A percentile compares a stretch with the other conserved stretches of the same genome.
phyloP scores from a whole-genome alignment of 306 rosid genomes.

The Argentina anserina region DNA sequence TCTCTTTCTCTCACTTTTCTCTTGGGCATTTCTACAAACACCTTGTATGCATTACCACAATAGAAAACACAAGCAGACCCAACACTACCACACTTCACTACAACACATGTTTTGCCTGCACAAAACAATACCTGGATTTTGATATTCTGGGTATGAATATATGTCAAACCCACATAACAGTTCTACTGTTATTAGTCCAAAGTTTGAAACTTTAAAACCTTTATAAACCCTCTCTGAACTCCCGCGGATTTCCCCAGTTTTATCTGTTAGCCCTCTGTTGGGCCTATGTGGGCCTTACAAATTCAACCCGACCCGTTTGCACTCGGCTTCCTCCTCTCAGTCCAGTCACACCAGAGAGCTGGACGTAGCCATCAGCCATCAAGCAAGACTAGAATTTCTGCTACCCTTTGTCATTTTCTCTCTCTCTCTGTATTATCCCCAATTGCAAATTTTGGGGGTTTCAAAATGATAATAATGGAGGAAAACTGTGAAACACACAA shows the following conservation, averaged over 20 bases:
- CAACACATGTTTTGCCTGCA: not conserved
- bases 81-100: not conserved
- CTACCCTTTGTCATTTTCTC: not conserved
- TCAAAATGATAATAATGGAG: conserved; percentile 36
- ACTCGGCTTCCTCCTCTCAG: not conserved
- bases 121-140: not conserved
- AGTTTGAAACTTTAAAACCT: not conserved
- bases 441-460: conserved; percentile 9
- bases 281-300: not conserved
- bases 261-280: not conserved
- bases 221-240: not conserved
- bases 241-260: not conserved
- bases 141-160: not conserved
- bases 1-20: not conserved
- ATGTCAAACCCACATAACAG: not conserved
- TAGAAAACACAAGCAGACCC: not conserved
- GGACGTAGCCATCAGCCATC: not conserved
- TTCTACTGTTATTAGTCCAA: not conserved
- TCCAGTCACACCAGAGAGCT: not conserved
- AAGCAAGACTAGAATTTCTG: not conserved
- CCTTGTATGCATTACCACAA: conserved; percentile 9
- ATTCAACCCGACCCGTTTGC: conserved; percentile 3
- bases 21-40: conserved; percentile 45
- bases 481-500: conserved; percentile 55
- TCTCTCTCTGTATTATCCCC: conserved; percentile 16